Conservation (phyloP, 345 rosid genomes). For the Salix udensis region DNA sequence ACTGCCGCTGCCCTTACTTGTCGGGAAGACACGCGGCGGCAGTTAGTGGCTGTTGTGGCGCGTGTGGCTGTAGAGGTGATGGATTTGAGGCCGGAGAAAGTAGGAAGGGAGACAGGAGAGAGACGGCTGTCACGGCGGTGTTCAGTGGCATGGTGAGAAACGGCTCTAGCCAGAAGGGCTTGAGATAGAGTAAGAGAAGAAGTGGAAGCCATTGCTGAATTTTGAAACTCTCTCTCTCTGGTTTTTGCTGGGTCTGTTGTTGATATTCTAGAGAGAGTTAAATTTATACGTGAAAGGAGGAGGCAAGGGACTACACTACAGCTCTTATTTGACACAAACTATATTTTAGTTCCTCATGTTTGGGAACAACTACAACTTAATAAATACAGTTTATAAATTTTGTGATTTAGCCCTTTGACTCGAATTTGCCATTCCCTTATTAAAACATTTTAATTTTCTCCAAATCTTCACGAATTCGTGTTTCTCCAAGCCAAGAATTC, state of each 20-base stretch:
- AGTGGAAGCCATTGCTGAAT: constrained; percentile 47
- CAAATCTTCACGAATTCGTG: neutral
- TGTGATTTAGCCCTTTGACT: neutral
- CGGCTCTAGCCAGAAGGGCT: constrained; percentile 48
- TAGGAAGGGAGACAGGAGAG: constrained; percentile 39
- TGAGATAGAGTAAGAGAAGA: constrained; percentile 55
- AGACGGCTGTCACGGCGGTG: constrained; percentile 31
- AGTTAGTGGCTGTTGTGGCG: constrained; percentile 17
- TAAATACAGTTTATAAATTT: neutral
- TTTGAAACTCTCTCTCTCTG: neutral
- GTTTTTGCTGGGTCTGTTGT: neutral
- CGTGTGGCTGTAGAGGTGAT: constrained; percentile 14
- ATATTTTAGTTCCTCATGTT: neutral
- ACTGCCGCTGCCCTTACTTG: constrained; percentile 48
- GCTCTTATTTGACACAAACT: neutral
- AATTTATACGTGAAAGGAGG: neutral
- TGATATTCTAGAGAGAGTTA: neutral
- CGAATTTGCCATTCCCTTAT: too few species aligned
- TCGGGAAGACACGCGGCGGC: constrained; percentile 15
- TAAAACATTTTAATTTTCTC: neutral
- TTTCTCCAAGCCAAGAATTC: neutral
- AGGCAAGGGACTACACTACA: neutral
- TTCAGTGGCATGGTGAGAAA: constrained; percentile 41
- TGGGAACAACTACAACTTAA: neutral
- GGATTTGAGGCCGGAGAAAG: constrained; percentile 52